phyloP scores from a whole-genome alignment of 2,329 filamentous ascomycete genomes.

The Hypoxylon sp. region DNA sequence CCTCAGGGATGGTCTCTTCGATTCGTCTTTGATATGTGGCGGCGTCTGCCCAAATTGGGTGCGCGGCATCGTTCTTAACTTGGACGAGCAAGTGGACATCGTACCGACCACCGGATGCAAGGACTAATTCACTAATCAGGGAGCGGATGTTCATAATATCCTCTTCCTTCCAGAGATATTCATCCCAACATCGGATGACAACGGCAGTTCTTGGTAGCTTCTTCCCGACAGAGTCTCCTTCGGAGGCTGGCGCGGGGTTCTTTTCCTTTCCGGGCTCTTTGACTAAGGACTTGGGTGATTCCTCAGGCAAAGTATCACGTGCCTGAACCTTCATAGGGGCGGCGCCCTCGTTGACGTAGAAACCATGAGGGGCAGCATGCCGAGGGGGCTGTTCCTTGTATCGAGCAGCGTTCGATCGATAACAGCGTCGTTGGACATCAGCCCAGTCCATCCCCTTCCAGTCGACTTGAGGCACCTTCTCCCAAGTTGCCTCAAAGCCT shows the following conservation, averaged over 20 bases:
- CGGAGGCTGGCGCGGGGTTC: conserved; percentile 31
- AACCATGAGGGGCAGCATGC: conserved; percentile 63
- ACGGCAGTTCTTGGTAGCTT: conserved; percentile 77
- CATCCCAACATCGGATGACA: conserved; percentile 86
- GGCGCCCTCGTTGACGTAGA: conserved; percentile 63
- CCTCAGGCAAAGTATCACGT: conserved; percentile 47
- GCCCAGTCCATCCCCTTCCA: conserved; percentile 85
- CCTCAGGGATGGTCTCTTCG: conserved; percentile 79
- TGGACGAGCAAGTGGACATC: conserved; percentile 89
- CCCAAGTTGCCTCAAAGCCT: conserved; percentile 85
- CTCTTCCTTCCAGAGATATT: conserved; percentile 83
- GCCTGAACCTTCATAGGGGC: conserved; percentile 46
- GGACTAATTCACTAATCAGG: conserved; percentile 84
- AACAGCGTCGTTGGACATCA: conserved; percentile 81
- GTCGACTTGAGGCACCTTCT: conserved; percentile 78
- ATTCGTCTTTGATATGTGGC: conserved; percentile 77
- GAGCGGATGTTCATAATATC: conserved; percentile 86
- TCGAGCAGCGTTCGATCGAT: conserved; percentile 76
- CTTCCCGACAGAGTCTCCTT: conserved; percentile 44
- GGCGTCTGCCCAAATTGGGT: conserved; percentile 84
- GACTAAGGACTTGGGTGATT: conserved; percentile 31
- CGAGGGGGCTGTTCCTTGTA: conserved; percentile 69
- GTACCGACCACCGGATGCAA: conserved; percentile 88
- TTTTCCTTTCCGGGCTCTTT: conserved; percentile 45
- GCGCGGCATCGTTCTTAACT: conserved; percentile 80